These are phyloP conservation scores for Neonectria punicea DNA, from an alignment of 2,329 filamentous ascomycete species.

Conservation along the genomic window DNA sequence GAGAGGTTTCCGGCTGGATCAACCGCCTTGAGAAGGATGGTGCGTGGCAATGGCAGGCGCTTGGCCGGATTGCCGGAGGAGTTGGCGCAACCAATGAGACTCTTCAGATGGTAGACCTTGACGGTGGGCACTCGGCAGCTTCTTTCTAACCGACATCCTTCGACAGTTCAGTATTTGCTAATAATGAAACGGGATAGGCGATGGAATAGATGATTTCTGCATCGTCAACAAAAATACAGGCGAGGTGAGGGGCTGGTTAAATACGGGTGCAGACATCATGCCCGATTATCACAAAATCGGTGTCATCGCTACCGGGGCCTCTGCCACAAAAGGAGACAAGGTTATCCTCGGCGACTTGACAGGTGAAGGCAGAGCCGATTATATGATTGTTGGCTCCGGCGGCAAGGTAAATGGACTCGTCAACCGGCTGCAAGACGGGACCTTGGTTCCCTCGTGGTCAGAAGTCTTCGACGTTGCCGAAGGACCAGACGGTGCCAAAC, in stretches of 20 bases:
- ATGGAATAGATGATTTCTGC: conserved; percentile 8
- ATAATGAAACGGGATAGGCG: not conserved
- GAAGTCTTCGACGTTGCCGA: not conserved
- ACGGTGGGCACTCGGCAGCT: not conserved
- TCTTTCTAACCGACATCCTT: not conserved
- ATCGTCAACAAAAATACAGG: not conserved
- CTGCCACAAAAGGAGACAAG: not conserved
- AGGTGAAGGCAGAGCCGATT: conserved; percentile 13
- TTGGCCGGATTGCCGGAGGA: not conserved
- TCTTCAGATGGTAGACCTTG: not conserved
- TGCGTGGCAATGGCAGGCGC: not conserved
- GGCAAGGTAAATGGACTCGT: conserved; percentile 8
- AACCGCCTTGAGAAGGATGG: conserved; percentile 5
- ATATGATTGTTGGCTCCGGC: not conserved
- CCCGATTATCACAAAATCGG: conserved; percentile 8
- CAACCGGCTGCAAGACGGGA: not conserved
- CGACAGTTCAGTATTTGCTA: not conserved
- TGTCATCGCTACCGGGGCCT: not conserved
- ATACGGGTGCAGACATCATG: not conserved
- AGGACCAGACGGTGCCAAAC: conserved; percentile 5
- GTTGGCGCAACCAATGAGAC: not conserved
- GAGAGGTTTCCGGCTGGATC: conserved; percentile 12
- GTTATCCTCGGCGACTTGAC: conserved; percentile 10
- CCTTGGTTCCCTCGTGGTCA: not conserved
- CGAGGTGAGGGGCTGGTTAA: not conserved